Conservation (phyloP, 805 yeast genomes). For the Lipomyces orientalis region DNA sequence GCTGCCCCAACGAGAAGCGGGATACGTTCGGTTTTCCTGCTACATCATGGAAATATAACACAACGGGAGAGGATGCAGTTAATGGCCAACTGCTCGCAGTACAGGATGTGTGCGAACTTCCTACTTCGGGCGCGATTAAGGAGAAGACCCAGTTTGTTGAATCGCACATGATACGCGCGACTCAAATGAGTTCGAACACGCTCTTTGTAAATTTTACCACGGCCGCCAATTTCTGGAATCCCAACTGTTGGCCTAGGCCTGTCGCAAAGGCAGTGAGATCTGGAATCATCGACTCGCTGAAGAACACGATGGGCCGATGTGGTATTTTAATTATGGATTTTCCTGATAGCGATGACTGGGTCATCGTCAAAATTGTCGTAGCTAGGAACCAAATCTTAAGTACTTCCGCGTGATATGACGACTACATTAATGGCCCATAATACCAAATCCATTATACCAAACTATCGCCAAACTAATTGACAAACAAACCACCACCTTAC, state of each 20-base stretch:
- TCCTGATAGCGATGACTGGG: conserved; percentile 67
- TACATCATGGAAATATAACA: conserved; percentile 67
- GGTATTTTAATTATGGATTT: conserved; percentile 75
- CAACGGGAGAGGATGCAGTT: conserved; percentile 67
- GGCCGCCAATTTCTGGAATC: conserved; percentile 73
- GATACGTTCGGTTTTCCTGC: conserved; percentile 69
- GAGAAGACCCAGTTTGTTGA: conserved; percentile 64
- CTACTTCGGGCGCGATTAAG: conserved; percentile 56
- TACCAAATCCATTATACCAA: not conserved
- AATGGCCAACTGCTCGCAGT: conserved; percentile 52
- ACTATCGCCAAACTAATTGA: not conserved
- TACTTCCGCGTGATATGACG: not conserved
- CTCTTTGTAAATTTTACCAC: conserved; percentile 74
- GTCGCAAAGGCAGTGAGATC: conserved; percentile 59
- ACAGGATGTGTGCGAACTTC: conserved; percentile 76
- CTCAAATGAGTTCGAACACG: conserved; percentile 54
- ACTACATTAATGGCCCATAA: not conserved
- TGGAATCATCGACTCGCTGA: conserved; percentile 28
- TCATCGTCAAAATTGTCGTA: conserved; percentile 56
- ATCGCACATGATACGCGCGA: conserved; percentile 60
- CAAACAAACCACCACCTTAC: not conserved
- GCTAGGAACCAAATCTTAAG: conserved; percentile 41
- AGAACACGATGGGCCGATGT: conserved; percentile 45
- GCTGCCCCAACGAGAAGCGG: conserved; percentile 28
- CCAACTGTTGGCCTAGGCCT: conserved; percentile 73